These are phyloP conservation scores for Fusarium tanahbumbuense DNA, from an alignment of 2,329 filamentous ascomycete species.

Conservation along the genomic window DNA sequence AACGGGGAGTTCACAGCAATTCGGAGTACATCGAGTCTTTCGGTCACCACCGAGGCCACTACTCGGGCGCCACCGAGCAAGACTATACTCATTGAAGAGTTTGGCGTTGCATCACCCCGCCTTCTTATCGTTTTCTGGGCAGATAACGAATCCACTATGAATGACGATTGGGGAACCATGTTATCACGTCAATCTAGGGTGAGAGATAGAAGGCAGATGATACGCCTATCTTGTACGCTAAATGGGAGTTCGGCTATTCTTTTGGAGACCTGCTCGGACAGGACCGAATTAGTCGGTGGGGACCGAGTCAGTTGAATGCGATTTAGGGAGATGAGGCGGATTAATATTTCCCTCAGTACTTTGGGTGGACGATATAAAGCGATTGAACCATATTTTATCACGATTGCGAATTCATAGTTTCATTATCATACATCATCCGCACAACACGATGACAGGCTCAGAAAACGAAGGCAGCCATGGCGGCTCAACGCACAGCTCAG, in stretches of 20 bases:
- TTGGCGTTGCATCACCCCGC: neutral
- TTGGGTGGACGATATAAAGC: neutral
- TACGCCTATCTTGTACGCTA: neutral
- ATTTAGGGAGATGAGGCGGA: accelerated
- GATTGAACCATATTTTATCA: neutral
- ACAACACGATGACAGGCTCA: neutral
- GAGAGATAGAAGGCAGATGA: neutral
- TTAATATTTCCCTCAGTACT: neutral
- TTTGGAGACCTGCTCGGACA: neutral
- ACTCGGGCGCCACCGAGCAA: neutral
- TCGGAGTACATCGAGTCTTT: slow-evolving; percentile 13
- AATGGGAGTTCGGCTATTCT: neutral
- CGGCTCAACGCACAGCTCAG: slow-evolving; percentile 10
- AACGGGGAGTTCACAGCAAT: slow-evolving; percentile 19
- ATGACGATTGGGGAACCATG: slow-evolving; percentile 18
- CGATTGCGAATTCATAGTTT: neutral
- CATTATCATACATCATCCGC: accelerated
- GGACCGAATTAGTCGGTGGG: neutral
- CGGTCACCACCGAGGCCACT: neutral
- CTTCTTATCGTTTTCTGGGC: neutral
- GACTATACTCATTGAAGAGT: neutral
- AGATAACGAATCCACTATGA: neutral
- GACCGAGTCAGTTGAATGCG: neutral
- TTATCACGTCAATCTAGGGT: slow-evolving; percentile 19
- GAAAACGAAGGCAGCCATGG: accelerated